phyloP scores from a whole-genome alignment of 2,329 filamentous ascomycete genomes.

The Fusarium bactridioides region DNA sequence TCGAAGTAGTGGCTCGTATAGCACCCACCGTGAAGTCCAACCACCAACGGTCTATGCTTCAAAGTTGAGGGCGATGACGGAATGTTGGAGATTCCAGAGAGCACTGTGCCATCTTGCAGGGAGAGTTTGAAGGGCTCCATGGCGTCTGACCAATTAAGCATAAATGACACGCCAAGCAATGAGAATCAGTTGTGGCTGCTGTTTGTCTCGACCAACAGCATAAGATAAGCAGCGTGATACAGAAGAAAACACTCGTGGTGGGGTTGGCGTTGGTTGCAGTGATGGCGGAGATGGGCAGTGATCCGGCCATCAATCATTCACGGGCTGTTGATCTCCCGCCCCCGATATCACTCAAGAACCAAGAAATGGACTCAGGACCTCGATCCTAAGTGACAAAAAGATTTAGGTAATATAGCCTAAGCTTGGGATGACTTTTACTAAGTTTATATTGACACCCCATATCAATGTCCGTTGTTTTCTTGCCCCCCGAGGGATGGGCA shows the following conservation, averaged over 20 bases:
- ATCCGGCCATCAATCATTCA: neutral
- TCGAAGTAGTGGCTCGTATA: conserved; percentile 36
- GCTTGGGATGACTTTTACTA: no score
- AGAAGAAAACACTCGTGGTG: neutral
- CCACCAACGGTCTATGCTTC: conserved; percentile 24
- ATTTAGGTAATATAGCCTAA: no score
- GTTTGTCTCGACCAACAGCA: neutral
- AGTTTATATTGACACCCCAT: no score
- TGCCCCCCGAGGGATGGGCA: neutral
- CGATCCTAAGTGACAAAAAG: no score
- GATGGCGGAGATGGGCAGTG: neutral
- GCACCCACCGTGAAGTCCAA: conserved; percentile 33
- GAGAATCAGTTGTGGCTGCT: neutral
- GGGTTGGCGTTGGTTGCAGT: neutral
- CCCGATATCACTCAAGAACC: neutral
- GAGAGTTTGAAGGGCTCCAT: conserved; percentile 28
- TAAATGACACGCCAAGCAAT: neutral
- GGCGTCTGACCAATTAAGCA: neutral
- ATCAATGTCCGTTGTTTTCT: no score
- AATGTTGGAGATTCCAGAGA: conserved; percentile 30
- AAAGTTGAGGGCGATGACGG: conserved; percentile 1
- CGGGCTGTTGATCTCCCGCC: neutral
- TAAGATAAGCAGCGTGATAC: neutral
- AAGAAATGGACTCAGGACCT: no score
- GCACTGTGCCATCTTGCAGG: conserved; percentile 7